phyloP scores from a whole-genome alignment of 148 eudicot species.

The Silene latifolia region DNA sequence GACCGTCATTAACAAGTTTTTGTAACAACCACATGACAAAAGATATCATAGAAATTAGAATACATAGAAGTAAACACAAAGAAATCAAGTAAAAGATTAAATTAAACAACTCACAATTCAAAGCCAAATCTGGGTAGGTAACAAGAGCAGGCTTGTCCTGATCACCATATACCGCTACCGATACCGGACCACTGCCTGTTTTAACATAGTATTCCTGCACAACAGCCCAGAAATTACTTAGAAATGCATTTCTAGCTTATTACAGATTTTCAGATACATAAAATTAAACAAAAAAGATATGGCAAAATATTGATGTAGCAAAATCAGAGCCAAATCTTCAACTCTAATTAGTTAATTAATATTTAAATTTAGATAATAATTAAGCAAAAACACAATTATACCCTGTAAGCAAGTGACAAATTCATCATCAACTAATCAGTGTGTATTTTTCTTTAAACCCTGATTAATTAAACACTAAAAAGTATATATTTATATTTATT shows the following conservation, averaged over 20 bases:
- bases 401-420: neutral
- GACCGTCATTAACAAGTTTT: neutral
- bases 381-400: neutral
- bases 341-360: no score
- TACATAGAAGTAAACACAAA: neutral
- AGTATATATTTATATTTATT: neutral
- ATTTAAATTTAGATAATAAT: no score
- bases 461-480: no score
- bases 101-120: slow-evolving; percentile 58
- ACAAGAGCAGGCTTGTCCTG: slow-evolving; percentile 84
- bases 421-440: neutral
- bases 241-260: slow-evolving; percentile 1
- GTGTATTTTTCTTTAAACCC: neutral
- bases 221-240: slow-evolving; percentile 2
- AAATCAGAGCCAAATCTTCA: no score
- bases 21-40: slow-evolving; percentile 4
- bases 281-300: no score
- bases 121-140: slow-evolving; percentile 87
- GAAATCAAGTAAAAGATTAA: neutral
- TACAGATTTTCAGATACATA: no score
- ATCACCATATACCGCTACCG: slow-evolving; percentile 76
- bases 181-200: slow-evolving; percentile 62
- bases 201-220: slow-evolving; percentile 70
- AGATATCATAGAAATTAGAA: neutral
- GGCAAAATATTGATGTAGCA: no score